A percentile compares a stretch with the other conserved stretches of the same genome.
Conservation (phyloP, 306 rosid genomes). For the Quillaja saponaria region DNA sequence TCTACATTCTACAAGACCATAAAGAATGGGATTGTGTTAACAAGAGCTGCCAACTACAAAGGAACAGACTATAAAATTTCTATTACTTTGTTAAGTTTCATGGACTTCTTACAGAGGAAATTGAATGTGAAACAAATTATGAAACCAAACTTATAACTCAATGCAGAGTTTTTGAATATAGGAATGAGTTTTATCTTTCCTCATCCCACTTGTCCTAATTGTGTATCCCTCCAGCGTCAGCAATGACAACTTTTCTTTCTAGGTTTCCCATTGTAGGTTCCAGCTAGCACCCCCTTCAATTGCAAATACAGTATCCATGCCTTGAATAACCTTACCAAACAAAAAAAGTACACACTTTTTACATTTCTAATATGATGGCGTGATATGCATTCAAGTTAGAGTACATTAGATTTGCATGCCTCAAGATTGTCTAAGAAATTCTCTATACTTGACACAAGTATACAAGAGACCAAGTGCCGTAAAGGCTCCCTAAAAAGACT, state of each 20-base stretch:
- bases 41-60: slow-evolving; percentile 25
- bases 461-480: too few species aligned
- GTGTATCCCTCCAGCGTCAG: slow-evolving; percentile 75
- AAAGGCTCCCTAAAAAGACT: too few species aligned
- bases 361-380: slow-evolving; percentile 2
- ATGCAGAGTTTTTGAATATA: slow-evolving; percentile 13
- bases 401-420: too few species aligned
- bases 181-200: slow-evolving; percentile 43
- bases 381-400: not conserved
- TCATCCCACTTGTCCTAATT: slow-evolving; percentile 62
- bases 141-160: slow-evolving; percentile 18
- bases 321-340: slow-evolving; percentile 78
- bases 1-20: not conserved
- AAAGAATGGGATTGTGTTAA: slow-evolving; percentile 21
- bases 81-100: slow-evolving; percentile 9
- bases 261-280: slow-evolving; percentile 80
- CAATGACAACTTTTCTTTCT: slow-evolving; percentile 73
- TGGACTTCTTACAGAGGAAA: slow-evolving; percentile 21
- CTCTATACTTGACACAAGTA: too few species aligned
- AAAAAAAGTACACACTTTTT: slow-evolving; percentile 33
- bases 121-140: slow-evolving; percentile 9
- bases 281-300: slow-evolving; percentile 89
- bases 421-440: too few species aligned
- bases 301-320: slow-evolving; percentile 76
- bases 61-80: slow-evolving; percentile 20